Evolutionary conservation across 2,329 filamentous ascomycete species (phyloP).

Genomic region (Ilyonectria destructans): DNA sequence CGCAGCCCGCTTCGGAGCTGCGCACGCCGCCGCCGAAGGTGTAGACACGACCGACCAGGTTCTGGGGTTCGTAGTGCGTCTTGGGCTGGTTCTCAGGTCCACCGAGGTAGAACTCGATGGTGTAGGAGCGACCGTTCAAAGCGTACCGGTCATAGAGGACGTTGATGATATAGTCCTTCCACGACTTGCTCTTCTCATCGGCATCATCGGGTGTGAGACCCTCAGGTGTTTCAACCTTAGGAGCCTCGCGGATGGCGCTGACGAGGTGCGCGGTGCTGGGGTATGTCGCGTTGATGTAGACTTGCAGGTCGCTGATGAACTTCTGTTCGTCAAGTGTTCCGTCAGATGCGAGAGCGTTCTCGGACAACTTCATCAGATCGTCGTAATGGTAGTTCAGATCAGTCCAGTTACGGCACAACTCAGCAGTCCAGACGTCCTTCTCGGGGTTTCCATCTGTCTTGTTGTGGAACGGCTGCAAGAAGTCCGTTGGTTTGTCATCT

Average conservation of each 20-base stretch:
- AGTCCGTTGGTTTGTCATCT: background rate
- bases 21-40: background rate
- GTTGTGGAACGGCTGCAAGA: slow-evolving; percentile 30
- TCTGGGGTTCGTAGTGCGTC: background rate
- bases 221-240: background rate
- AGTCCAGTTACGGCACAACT: slow-evolving; percentile 12
- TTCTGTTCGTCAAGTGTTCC: slow-evolving; percentile 7
- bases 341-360: background rate
- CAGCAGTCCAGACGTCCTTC: slow-evolving; percentile 20
- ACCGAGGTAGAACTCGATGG: slow-evolving; percentile 19
- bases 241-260: background rate
- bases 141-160: slow-evolving; percentile 19
- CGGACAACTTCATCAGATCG: background rate
- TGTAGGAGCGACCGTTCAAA: background rate
- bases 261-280: slow-evolving; percentile 1
- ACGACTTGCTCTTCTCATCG: background rate
- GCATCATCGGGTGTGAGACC: background rate
- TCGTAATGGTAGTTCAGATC: slow-evolving; percentile 18
- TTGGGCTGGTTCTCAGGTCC: slow-evolving; percentile 1
- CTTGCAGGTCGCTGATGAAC: background rate
- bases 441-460: background rate
- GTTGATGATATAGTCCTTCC: slow-evolving; percentile 24
- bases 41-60: slow-evolving; percentile 1
- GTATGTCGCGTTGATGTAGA: slow-evolving; percentile 1
- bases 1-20: background rate